Percentiles rank a stretch among this genome's conserved stretches.
These are phyloP conservation scores for Colletotrichum siamense DNA, from an alignment of 2,329 filamentous ascomycete species.

Conservation along the genomic window DNA sequence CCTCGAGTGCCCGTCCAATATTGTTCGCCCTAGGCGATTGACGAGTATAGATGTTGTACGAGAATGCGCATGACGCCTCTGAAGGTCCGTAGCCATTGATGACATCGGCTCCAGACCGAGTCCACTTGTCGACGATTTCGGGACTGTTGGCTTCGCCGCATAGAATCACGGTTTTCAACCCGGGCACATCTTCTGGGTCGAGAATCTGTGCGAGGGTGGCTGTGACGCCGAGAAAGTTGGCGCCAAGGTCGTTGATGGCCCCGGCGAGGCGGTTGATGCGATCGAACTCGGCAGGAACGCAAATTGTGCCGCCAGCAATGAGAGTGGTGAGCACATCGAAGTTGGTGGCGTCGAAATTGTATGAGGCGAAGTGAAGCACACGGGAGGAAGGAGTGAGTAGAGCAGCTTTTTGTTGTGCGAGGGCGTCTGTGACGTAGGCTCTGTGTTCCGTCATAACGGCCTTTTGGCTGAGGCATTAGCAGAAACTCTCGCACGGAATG, in stretches of 20 bases:
- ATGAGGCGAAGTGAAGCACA: constrained; percentile 61
- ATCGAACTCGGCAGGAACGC: constrained; percentile 57
- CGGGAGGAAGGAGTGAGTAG: constrained; percentile 33
- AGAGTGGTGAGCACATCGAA: constrained; percentile 58
- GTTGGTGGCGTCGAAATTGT: constrained; percentile 58
- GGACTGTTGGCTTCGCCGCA: constrained; percentile 53
- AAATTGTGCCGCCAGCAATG: constrained; percentile 62
- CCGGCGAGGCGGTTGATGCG: constrained; percentile 55
- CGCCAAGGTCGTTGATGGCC: constrained; percentile 53
- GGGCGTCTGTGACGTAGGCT: constrained; percentile 25
- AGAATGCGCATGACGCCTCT: constrained; percentile 55
- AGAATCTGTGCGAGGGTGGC: constrained; percentile 58
- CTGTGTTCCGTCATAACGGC: constrained; percentile 40
- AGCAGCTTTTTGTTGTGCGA: constrained; percentile 8
- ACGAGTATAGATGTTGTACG: constrained; percentile 26
- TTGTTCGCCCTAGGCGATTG: constrained; percentile 46
- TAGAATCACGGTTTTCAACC: constrained; percentile 36
- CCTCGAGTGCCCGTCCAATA: constrained; percentile 52
- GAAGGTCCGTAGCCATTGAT: constrained; percentile 57
- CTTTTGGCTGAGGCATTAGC: neutral
- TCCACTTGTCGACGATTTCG: constrained; percentile 48
- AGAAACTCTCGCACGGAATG: fast-evolving
- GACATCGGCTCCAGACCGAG: constrained; percentile 35
- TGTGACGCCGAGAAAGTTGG: constrained; percentile 61
- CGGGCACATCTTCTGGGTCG: constrained; percentile 38